Conservation (phyloP, 257 asterid genomes). For the Nicotiana tabacum region DNA sequence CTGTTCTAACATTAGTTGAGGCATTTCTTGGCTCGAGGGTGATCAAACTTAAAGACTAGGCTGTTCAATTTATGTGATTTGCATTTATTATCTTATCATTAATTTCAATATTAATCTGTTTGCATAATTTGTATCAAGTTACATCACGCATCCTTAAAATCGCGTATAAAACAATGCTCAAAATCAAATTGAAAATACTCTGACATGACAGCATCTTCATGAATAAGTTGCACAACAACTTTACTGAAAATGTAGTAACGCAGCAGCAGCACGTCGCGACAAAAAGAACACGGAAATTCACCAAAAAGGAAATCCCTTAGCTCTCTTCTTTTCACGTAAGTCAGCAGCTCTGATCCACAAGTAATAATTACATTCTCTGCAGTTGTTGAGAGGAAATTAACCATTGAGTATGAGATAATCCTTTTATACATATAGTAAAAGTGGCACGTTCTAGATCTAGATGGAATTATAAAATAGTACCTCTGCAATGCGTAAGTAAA, state of each 20-base stretch:
- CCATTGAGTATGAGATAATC: background rate
- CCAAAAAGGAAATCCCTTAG: background rate
- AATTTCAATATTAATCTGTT: no score
- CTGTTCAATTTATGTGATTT: no score
- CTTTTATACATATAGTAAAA: background rate
- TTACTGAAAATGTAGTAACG: background rate
- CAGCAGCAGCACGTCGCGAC: background rate
- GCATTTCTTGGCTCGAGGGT: no score
- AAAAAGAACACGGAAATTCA: slow-evolving; percentile 4
- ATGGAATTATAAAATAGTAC: background rate
- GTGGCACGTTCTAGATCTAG: background rate
- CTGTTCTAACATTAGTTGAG: no score
- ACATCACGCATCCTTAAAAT: no score
- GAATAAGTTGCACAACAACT: background rate
- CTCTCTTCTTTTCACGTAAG: background rate
- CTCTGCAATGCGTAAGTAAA: background rate
- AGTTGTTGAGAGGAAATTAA: background rate
- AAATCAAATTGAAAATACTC: background rate
- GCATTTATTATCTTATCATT: no score
- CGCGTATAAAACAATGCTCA: no score
- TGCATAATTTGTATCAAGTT: no score
- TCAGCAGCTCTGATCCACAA: background rate
- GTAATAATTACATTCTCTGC: slow-evolving; percentile 5
- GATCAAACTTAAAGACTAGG: no score
- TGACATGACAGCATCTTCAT: background rate